A percentile compares a stretch with the other conserved stretches of the same genome.
Evolutionary conservation across 192 early-diverging fungal species (phyloP).

Genomic region (Coemansia sp.): DNA sequence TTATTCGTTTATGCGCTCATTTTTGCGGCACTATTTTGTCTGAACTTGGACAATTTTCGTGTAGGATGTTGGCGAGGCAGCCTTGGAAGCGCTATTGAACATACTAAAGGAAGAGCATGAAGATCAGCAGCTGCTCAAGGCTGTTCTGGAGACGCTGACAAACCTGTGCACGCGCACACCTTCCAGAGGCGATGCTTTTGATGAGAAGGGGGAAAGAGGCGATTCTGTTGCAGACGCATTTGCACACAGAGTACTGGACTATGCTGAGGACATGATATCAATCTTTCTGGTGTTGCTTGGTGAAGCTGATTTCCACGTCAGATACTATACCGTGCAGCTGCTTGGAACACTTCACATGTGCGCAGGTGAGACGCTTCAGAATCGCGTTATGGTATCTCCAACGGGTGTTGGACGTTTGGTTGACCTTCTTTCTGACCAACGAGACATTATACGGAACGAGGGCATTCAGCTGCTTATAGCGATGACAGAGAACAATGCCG

Average conservation of each 20-base stretch:
- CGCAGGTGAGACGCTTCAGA: conserved; percentile 64
- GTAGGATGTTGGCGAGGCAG: conserved; percentile 86
- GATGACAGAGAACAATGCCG: conserved; percentile 88
- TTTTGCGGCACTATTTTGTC: not conserved
- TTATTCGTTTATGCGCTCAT: too few species aligned
- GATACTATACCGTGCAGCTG: conserved; percentile 89
- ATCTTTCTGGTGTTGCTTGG: conserved; percentile 84
- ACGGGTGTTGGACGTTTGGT: conserved; percentile 85
- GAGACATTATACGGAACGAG: conserved; percentile 98
- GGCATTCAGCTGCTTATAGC: conserved; percentile 88
- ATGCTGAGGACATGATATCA: conserved; percentile 66
- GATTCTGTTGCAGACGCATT: conserved; percentile 37
- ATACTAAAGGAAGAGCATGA: conserved; percentile 76
- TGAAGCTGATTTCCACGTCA: conserved; percentile 92
- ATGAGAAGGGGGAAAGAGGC: not conserved
- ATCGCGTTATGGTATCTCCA: conserved; percentile 83
- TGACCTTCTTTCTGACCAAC: conserved; percentile 88
- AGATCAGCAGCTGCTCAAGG: conserved; percentile 86
- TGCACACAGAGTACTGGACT: conserved; percentile 38
- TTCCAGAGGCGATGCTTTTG: conserved; percentile 17
- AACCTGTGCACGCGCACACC: conserved; percentile 59
- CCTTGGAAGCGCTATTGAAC: conserved; percentile 71
- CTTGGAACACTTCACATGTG: conserved; percentile 72
- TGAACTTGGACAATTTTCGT: not conserved
- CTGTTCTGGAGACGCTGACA: conserved; percentile 85